Base-by-base conservation (phyloP, 257 asterid genomes). In the Lycium ferocissimum region DNA sequence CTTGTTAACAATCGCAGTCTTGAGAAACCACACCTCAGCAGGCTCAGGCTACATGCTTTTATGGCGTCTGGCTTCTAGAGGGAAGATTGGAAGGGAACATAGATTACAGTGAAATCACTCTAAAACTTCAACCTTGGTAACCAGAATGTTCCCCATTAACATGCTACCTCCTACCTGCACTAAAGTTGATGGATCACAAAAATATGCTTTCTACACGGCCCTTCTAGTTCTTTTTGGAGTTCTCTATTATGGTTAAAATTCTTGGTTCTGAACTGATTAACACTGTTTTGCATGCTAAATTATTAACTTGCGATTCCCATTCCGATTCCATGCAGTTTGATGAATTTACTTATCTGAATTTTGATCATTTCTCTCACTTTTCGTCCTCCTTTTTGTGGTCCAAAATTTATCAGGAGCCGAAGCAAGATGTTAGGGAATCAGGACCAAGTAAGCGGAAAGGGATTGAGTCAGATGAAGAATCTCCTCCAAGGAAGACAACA, bases 381-480 rank as follows among this genome's bases (percentile, higher is more conserved):
- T 58, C 26, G 61, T 49, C n/a, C 58, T 6, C n/a, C 3, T 51
- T 53, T 72, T 84, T 79, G 47, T 67, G 40, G 57, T 56, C 56
- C 26, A 84, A 81, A 54, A 26, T 69, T 86, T 79, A 51, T 82
- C 94, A 96, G 98, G 98, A 90, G 88, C 95, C 94, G 35, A 93
- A 89, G 91, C 97, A 89, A 73, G 93, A 91, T 93, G 84, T 22
- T 11, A 93, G 89, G 92, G 93, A 85, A 83, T 85, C 93, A 7
- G 88, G 93, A 85, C 89, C 96, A 83, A 83, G 93, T 83, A 96
- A 94, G 89, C 89, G 98, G 86, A 95, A 95, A 91, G 94, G 85
- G 75, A 93, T 96, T 4, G 98, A 96, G 84, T 96, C 98, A 2
- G 99, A 96, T 58, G 98, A 93, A 86, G 99, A 94, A 81, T 92